Percentiles rank a stretch among this genome's conserved stretches.
These are phyloP conservation scores for Phytophthora constricta DNA, from an alignment of 352 stramenopile species.

Conservation along the genomic window DNA sequence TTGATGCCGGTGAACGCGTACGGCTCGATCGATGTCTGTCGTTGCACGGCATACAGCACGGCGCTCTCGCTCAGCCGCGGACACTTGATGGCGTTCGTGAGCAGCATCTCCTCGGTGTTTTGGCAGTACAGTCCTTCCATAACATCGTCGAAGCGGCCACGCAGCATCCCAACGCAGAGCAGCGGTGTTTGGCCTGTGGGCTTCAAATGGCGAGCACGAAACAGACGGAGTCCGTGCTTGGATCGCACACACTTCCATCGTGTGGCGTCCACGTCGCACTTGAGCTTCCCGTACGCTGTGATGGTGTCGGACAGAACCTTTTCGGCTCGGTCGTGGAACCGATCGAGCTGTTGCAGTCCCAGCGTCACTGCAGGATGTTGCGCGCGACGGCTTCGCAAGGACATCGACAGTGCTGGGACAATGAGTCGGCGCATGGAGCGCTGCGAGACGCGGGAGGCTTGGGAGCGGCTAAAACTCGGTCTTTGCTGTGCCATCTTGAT, in stretches of 20 bases:
- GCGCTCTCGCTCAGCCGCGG: constrained; percentile 40
- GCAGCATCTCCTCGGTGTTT: constrained; percentile 50
- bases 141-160: constrained; percentile 51
- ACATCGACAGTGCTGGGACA: constrained; percentile 38
- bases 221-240: constrained; percentile 39
- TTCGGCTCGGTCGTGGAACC: constrained; percentile 44
- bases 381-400: constrained; percentile 29
- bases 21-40: constrained; percentile 35
- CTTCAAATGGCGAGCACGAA: constrained; percentile 31
- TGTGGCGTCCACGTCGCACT: constrained; percentile 31
- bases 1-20: constrained; percentile 57
- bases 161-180: constrained; percentile 40
- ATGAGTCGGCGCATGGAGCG: constrained; percentile 10
- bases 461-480: constrained; percentile 16
- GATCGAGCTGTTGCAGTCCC: constrained; percentile 40
- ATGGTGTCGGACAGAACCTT: constrained; percentile 27
- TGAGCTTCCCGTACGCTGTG: constrained; percentile 28
- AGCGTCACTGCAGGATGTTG: constrained; percentile 25
- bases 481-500: constrained; percentile 13
- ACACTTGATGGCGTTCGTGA: constrained; percentile 48
- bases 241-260: constrained; percentile 51
- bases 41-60: constrained; percentile 45
- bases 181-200: constrained; percentile 20
- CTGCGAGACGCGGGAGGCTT: constrained; percentile 10
- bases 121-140: constrained; percentile 50